Evolutionary conservation across 2,329 filamentous ascomycete genomes (phyloP), one percentile per base, ranked within the genome.

Genomic region (Colletotrichum gigasporum): DNA sequence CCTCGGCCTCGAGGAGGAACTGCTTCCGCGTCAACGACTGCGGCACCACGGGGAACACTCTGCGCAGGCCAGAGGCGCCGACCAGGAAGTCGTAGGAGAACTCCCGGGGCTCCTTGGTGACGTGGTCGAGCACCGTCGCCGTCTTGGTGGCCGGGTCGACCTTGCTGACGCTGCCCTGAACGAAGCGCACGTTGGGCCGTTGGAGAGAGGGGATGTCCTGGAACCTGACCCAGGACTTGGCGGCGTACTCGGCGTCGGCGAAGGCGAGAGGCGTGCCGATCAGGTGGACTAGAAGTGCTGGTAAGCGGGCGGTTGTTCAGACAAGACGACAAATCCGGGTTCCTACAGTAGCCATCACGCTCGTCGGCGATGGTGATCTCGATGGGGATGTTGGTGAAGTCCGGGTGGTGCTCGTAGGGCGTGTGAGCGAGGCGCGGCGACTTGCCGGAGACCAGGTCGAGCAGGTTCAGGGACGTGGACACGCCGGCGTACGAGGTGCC

Each of bases 331-430:
- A 14, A 22, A 28, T 32, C 5, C 16, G 6, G 41, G 68, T 7
- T 77, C 89, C 70, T 80, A 94, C 91, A 94, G 74, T 88, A 94
- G n/a, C 92, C 92, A 80, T 94, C 91, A n/a, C 90, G 82, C 75
- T 94, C 90, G 70, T 94, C 91, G 22, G 92, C 87, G 20, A 94
- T 84, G 20, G 90, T 93, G 52, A 94, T 88, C 35, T 93, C 85
- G 12, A 92, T 76, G 1, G 86, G 82, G 44, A 90, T 80, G 22
- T 79, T 81, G 44, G 80, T 79, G 18, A 80, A 72, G 28, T 77
- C 71, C 67, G 78, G 68, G 69, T 82, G 69, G 71, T 83, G 77
- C 42, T 66, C 62, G 57, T 80, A 80, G n/a, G 71, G 71, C 32
- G 74, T 69, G 18, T 70, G 73, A 48, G 73, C 73, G 72, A 77